Conservation (phyloP, 148 eudicot genomes). For the Heliamphora exappendiculata region DNA sequence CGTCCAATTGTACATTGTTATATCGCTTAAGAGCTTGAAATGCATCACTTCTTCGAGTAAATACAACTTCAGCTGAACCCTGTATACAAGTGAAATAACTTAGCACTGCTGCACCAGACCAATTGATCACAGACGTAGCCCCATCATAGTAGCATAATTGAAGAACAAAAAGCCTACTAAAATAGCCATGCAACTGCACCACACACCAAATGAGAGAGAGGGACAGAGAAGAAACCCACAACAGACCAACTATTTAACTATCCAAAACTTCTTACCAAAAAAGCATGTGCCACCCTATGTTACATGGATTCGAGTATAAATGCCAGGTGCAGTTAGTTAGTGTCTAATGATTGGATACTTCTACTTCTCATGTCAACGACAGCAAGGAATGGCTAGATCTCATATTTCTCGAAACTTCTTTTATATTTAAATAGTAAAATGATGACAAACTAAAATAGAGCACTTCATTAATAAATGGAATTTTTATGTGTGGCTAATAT, state of each 20-base stretch:
- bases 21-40: constrained; percentile 82
- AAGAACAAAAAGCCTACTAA: neutral
- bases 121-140: neutral
- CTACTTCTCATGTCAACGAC: no score
- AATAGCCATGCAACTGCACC: neutral
- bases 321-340: no score
- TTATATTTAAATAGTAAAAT: no score
- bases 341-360: no score
- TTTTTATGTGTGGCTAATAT: neutral
- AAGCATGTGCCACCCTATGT: neutral
- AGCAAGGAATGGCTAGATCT: no score
- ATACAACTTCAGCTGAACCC: constrained; percentile 97
- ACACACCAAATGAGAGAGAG: neutral
- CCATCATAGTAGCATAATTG: neutral
- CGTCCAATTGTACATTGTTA: constrained; percentile 83
- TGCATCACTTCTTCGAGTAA: constrained; percentile 73
- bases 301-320: neutral
- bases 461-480: neutral
- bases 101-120: neutral
- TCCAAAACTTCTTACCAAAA: neutral
- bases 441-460: no score
- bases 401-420: no score
- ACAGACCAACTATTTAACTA: neutral
- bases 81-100: constrained; percentile 19
- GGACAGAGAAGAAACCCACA: neutral